A percentile compares a stretch with the other conserved stretches of the same genome.
Evolutionary conservation across 2,329 filamentous ascomycete genomes (phyloP).

Genomic region (Amauroascus niger): DNA sequence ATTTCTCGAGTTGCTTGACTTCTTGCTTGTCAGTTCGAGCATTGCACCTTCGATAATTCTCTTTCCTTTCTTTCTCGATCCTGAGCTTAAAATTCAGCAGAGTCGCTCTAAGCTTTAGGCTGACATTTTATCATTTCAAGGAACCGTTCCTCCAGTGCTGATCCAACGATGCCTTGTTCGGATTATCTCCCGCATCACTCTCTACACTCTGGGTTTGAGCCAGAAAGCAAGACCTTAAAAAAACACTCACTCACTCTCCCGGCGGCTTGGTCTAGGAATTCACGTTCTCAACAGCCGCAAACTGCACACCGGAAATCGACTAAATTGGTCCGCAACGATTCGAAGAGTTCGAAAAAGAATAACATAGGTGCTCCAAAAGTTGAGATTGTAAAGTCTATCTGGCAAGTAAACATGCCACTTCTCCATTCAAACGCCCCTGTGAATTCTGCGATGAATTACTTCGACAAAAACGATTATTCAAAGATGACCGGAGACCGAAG

Average conservation of each 20-base stretch:
- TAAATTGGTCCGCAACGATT: neutral
- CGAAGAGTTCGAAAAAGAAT: slow-evolving; percentile 1
- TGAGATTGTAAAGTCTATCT: slow-evolving; percentile 11
- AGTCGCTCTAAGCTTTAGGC: neutral
- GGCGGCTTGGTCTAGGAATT: neutral
- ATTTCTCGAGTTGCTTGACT: too few species aligned
- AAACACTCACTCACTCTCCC: slow-evolving; percentile 7
- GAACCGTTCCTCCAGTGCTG: neutral
- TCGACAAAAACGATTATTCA: neutral
- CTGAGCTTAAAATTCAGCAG: too few species aligned
- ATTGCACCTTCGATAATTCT: too few species aligned
- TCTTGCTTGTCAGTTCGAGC: too few species aligned
- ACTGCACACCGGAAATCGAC: neutral
- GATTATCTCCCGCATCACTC: slow-evolving; percentile 5
- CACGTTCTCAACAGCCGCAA: neutral
- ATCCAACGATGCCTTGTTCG: slow-evolving; percentile 9
- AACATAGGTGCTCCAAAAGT: slow-evolving; percentile 3
- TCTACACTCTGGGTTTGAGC: neutral
- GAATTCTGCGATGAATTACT: neutral
- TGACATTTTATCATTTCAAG: neutral
- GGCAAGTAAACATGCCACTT: slow-evolving; percentile 8
- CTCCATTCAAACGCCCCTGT: slow-evolving; percentile 9
- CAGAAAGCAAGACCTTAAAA: neutral
- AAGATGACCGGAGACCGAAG: neutral
- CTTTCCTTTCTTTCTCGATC: too few species aligned